Evolutionary conservation across 2,329 filamentous ascomycete species (phyloP).

Genomic region (Xenoacremonium recifei): DNA sequence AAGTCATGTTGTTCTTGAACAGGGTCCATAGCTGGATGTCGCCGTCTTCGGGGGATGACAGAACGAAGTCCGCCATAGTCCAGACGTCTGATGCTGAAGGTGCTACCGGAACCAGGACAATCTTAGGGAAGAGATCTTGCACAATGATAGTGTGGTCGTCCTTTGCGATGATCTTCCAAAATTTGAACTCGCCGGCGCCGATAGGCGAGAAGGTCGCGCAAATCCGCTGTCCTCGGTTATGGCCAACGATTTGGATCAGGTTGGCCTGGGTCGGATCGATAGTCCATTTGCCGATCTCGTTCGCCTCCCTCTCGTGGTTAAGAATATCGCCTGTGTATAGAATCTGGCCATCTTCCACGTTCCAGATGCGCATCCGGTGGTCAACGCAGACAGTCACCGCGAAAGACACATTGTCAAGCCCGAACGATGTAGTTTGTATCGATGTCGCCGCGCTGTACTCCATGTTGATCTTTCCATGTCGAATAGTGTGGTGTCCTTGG

Average conservation of each 20-base stretch:
- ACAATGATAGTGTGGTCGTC: slow-evolving; percentile 63
- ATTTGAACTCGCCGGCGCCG: slow-evolving; percentile 87
- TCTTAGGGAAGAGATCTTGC: slow-evolving; percentile 67
- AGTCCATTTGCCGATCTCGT: slow-evolving; percentile 70
- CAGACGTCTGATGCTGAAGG: slow-evolving; percentile 73
- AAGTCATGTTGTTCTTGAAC: slow-evolving; percentile 82
- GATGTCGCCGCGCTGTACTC: slow-evolving; percentile 68
- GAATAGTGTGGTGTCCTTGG: slow-evolving; percentile 61
- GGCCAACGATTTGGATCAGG: slow-evolving; percentile 70
- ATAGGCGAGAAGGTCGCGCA: slow-evolving; percentile 87
- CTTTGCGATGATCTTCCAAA: slow-evolving; percentile 74
- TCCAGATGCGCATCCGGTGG: slow-evolving; percentile 87
- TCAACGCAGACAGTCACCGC: slow-evolving; percentile 84
- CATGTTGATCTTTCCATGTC: slow-evolving; percentile 62
- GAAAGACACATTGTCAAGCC: slow-evolving; percentile 49
- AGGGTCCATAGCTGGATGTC: slow-evolving; percentile 69
- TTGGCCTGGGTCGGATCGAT: slow-evolving; percentile 78
- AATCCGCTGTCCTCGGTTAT: slow-evolving; percentile 49
- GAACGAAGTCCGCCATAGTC: slow-evolving; percentile 74
- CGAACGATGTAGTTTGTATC: slow-evolving; percentile 52
- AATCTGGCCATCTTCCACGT: slow-evolving; percentile 75
- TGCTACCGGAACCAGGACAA: slow-evolving; percentile 61
- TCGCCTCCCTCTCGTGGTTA: slow-evolving; percentile 61
- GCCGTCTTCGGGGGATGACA: slow-evolving; percentile 55
- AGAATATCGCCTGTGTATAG: slow-evolving; percentile 77